A percentile compares a stretch with the other conserved stretches of the same genome.
Conservation (phyloP, 768 basidiomycete genomes). For the Leccinum longicurvipes region DNA sequence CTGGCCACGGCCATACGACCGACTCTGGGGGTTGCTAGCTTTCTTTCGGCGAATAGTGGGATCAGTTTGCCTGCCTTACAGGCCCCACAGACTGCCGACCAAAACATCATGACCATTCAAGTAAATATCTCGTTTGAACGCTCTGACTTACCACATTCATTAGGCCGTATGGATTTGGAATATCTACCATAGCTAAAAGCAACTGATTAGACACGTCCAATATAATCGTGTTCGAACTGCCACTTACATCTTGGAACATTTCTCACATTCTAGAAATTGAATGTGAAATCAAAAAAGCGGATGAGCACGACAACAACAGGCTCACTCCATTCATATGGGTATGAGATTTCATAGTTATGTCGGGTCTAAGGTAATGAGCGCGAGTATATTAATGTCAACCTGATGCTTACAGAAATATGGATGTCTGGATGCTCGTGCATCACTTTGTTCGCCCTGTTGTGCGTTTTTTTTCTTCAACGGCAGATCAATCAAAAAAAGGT, state of each 20-base stretch:
- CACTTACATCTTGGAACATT: slow-evolving; percentile 60
- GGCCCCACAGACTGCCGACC: slow-evolving; percentile 55
- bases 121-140: neutral
- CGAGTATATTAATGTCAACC: slow-evolving; percentile 1
- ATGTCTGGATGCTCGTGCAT: slow-evolving; percentile 68
- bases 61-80: slow-evolving; percentile 59
- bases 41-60: slow-evolving; percentile 50
- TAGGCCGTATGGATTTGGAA: slow-evolving; percentile 67
- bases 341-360: slow-evolving; percentile 73
- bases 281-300: slow-evolving; percentile 3
- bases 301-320: neutral
- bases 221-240: neutral
- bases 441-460: slow-evolving; percentile 61
- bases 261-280: slow-evolving; percentile 49
- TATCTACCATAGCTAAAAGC: slow-evolving; percentile 63
- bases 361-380: slow-evolving; percentile 44
- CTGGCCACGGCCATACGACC: slow-evolving; percentile 44
- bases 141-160: slow-evolving; percentile 53
- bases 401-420: slow-evolving; percentile 56
- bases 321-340: slow-evolving; percentile 74
- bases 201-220: slow-evolving; percentile 4
- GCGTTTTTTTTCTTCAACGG: neutral
- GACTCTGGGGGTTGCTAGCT: slow-evolving; percentile 33
- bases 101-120: neutral
- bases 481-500: neutral